Conservation (phyloP, 805 yeast genomes). For the Zygosaccharomyces siamensis region DNA sequence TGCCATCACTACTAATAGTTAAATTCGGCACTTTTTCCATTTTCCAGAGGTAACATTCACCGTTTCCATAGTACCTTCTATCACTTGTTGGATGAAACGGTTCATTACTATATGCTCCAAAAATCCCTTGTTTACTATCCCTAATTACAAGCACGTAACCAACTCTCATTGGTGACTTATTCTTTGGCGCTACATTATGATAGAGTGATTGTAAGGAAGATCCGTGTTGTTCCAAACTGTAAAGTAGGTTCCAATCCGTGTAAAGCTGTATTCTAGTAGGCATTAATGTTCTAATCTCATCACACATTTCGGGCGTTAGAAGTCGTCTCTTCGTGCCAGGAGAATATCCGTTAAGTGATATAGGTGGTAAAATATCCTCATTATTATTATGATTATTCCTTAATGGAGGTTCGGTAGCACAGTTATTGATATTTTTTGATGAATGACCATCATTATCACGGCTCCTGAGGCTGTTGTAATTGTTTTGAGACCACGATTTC, state of each 20-base stretch:
- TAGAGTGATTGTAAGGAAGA: constrained; percentile 79
- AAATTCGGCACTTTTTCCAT: constrained; percentile 42
- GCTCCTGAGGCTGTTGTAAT: neutral
- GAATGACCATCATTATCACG: neutral
- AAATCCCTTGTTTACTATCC: constrained; percentile 58
- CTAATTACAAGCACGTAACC: constrained; percentile 74
- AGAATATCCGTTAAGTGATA: constrained; percentile 58
- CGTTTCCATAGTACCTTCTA: constrained; percentile 81
- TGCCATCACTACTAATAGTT: constrained; percentile 7
- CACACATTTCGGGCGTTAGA: constrained; percentile 59
- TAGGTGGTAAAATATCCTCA: constrained; percentile 47
- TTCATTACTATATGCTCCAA: constrained; percentile 80
- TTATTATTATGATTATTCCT: constrained; percentile 6
- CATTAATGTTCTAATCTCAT: constrained; percentile 63
- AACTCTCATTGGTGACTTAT: constrained; percentile 40
- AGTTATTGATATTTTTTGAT: neutral
- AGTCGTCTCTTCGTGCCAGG: constrained; percentile 53
- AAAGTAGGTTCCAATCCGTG: constrained; percentile 70
- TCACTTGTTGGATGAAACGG: constrained; percentile 64
- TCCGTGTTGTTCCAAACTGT: constrained; percentile 91
- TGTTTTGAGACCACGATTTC: constrained; percentile 2
- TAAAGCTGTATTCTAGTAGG: constrained; percentile 77
- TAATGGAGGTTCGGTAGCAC: neutral
- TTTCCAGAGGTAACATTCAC: constrained; percentile 92
- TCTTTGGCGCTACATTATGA: constrained; percentile 45